Evolutionary conservation across 352 stramenopile species (phyloP), one percentile per base, ranked within the genome.

Genomic region (Pythium periplocum): DNA sequence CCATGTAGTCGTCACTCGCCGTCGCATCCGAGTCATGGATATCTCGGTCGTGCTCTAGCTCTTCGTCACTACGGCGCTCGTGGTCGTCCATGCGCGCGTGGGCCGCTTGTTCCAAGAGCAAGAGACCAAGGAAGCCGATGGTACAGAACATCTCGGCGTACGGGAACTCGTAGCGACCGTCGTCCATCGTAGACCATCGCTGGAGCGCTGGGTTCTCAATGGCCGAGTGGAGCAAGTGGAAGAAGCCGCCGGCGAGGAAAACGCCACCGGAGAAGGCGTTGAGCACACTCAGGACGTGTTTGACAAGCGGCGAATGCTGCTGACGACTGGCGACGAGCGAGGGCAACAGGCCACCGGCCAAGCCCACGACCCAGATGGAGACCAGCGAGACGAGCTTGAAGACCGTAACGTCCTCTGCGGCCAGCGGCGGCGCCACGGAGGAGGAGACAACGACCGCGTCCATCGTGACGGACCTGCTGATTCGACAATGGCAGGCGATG

Each of bases 131-230:
- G 46, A 91, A 91, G 4, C 81, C 81, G 17, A 87, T 33, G 1
- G 81, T 87, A 57, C 78, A 82, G 53, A 91, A 91, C 64, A 87
- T 85, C 59, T 91, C 75, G 12, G 81, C 81, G 54, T 89, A 91
- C 9, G 81, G 81, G 42, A 91, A 91, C 31, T 61, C 78, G 51
- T 83, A 87, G 41, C 62, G 61, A 2, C 75, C 80, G 17, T 79
- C 73, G 61, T 86, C 71, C 31, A 76, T 53, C 6, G 71, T 77
- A n/a, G 80, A 91, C 78, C 75, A 89, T 51, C 68, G 66, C 6
- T 67, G 64, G 11, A 91, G 68, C 41, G 69, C 81, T 26, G 69
- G 64, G 61, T 91, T 91, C 58, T 89, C 78, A 10, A 89, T 71
- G 4, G 81, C 81, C 48, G 70, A 66, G 59, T 89, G 74, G 26